Conservation (phyloP, 441 rosid genomes). For the Daphne laureola region DNA sequence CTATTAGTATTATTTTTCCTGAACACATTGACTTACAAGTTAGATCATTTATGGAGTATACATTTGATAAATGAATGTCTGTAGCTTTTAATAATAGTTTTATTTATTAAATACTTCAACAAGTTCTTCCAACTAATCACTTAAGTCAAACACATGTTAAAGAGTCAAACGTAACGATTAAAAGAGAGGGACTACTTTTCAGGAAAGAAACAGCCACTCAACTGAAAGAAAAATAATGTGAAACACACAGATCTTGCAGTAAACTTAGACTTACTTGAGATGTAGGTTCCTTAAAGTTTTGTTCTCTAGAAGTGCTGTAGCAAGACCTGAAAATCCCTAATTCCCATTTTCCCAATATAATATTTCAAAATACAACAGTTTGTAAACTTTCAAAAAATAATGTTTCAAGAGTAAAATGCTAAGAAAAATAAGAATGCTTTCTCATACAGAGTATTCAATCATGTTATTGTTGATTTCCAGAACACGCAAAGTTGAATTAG, state of each 20-base stretch:
- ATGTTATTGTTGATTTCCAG: conserved; percentile 85
- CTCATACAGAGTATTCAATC: conserved; percentile 88
- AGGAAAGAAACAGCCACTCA: conserved; percentile 12
- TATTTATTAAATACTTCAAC: too few species aligned
- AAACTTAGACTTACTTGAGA: conserved; percentile 64
- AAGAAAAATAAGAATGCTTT: conserved; percentile 11
- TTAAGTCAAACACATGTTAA: too few species aligned
- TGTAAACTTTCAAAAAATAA: conserved; percentile 12
- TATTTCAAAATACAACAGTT: conserved; percentile 19
- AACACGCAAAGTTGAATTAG: conserved; percentile 61
- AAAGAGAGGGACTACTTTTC: conserved; percentile 15
- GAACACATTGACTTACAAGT: too few species aligned
- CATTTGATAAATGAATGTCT: too few species aligned
- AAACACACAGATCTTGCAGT: not conserved
- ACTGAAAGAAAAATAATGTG: conserved; percentile 2
- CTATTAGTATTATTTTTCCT: too few species aligned
- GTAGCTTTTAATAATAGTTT: too few species aligned
- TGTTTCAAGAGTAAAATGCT: conserved; percentile 9
- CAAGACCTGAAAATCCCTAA: conserved; percentile 95
- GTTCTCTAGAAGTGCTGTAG: conserved; percentile 72
- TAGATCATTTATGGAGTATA: too few species aligned
- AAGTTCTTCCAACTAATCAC: too few species aligned
- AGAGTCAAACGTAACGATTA: too few species aligned
- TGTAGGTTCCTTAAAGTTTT: conserved; percentile 57
- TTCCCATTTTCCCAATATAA: conserved; percentile 43